Evolutionary conservation across 495 filamentous ascomycete genomes (phyloP), one percentile per base, ranked within the genome.

Genomic region (Usnea hakonensis): DNA sequence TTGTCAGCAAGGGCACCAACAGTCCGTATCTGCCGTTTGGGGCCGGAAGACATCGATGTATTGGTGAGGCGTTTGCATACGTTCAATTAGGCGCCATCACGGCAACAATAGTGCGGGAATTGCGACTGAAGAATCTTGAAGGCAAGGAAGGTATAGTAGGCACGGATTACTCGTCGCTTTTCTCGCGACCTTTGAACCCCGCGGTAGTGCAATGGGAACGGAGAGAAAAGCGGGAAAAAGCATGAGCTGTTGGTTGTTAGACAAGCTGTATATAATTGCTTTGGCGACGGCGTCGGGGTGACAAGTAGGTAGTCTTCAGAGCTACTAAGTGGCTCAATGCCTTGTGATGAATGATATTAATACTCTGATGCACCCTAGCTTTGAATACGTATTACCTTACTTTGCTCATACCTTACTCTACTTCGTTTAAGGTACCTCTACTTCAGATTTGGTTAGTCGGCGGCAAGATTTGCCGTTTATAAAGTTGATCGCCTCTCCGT

Each of bases 41-140:
- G 3, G 94, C 91, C 1, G 94, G 94, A 7, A 79, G 94, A 57
- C 94, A 98, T 75, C 77, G 94, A 13, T 98, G 94, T 73, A 97
- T 98, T 69, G 94, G 94, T 53, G 94, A 97, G 77, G 91, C 96
- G 69, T 98, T 97, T 71, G 94, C 94, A 60, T 95, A 95, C 71
- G 79, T 96, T 64, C 93, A 98, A 74, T 78, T 98, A 52, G 84
- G 85, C 62, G 90, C 89, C 14, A 95, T 98, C 67, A 76, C 87
- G 55, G 89, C 87, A n/a, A 87, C 83, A 36, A 77, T 92, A 55
- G 87, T 96, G 53, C 79, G 92, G 41, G 67, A 83, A 40, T 87
- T 96, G 74, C 86, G 85, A 73, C 81, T 96, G 52, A 78, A 76
- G 62, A 95, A 89, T 64, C 72, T 85, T 8, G 82, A 89, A 60